phyloP scores from a whole-genome alignment of 2,329 filamentous ascomycete species.

The Cladosporium sp. region DNA sequence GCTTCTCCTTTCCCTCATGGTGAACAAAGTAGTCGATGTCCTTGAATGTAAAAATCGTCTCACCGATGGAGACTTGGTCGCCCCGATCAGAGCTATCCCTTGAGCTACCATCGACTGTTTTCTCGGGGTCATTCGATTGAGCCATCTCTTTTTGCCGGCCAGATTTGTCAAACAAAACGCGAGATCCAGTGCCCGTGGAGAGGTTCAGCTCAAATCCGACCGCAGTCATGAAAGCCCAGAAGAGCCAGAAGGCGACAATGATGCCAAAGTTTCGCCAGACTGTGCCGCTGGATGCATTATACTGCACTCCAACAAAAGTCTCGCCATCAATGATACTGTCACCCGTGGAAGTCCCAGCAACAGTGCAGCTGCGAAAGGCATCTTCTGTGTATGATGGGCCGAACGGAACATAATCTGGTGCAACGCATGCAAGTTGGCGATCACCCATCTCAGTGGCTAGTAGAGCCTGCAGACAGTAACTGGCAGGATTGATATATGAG shows the following conservation, averaged over 20 bases:
- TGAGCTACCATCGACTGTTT: slow-evolving; percentile 12
- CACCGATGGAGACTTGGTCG: neutral
- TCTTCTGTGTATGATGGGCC: slow-evolving; percentile 36
- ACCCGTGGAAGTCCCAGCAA: slow-evolving; percentile 55
- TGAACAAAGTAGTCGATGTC: slow-evolving; percentile 10
- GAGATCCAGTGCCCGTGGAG: slow-evolving; percentile 24
- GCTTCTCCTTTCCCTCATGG: slow-evolving; percentile 35
- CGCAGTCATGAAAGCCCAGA: slow-evolving; percentile 53
- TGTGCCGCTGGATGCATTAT: slow-evolving; percentile 31
- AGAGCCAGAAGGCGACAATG: slow-evolving; percentile 50
- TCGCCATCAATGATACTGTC: slow-evolving; percentile 55
- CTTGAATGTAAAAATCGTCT: slow-evolving; percentile 6
- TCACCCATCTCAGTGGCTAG: slow-evolving; percentile 55
- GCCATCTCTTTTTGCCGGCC: slow-evolving; percentile 32
- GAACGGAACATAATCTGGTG: slow-evolving; percentile 24
- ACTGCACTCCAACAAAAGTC: slow-evolving; percentile 50
- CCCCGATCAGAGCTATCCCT: neutral
- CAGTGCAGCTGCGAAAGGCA: slow-evolving; percentile 34
- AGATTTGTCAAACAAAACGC: slow-evolving; percentile 40
- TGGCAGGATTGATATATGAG: slow-evolving; percentile 53
- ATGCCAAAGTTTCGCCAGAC: slow-evolving; percentile 61
- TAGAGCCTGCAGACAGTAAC: slow-evolving; percentile 29
- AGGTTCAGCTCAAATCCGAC: slow-evolving; percentile 53
- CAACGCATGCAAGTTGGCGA: slow-evolving; percentile 33
- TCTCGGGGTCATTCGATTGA: slow-evolving; percentile 51